Evolutionary conservation across 2,329 filamentous ascomycete genomes (phyloP).

Genomic region (Cytospora leucostoma): DNA sequence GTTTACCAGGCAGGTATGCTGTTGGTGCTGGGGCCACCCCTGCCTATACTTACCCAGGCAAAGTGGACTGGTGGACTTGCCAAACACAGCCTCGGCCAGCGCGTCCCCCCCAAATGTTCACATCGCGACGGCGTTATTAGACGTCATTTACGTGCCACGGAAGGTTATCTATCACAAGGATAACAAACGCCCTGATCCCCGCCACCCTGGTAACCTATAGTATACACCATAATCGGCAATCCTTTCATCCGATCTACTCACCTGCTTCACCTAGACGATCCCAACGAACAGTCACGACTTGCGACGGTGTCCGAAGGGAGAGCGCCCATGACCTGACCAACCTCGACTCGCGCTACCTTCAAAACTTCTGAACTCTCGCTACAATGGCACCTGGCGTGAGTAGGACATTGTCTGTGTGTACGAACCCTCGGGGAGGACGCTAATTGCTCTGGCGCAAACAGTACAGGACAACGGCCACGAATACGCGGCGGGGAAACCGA

Average conservation of each 20-base stretch:
- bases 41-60: background rate
- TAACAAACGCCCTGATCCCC: background rate
- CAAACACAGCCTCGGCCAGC: conserved; percentile 13
- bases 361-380: conserved; percentile 4
- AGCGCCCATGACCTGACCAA: conserved; percentile 2
- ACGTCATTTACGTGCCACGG: conserved; percentile 12
- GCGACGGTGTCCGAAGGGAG: conserved; percentile 5
- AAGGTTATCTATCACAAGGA: background rate
- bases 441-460: conserved; percentile 26
- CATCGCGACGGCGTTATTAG: conserved; percentile 16
- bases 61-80: conserved; percentile 7
- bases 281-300: conserved; percentile 1
- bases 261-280: background rate
- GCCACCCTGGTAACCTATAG: background rate
- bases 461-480: conserved; percentile 33
- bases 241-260: background rate
- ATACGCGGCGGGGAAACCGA: conserved; percentile 60
- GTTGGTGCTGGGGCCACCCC: background rate
- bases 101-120: conserved; percentile 4
- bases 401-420: conserved; percentile 1
- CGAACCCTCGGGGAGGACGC: background rate
- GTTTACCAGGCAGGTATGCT: background rate
- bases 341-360: background rate
- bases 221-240: background rate
- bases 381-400: conserved; percentile 46